Evolutionary conservation across 345 rosid species (phyloP).

Genomic region (Hirschfeldia incana): DNA sequence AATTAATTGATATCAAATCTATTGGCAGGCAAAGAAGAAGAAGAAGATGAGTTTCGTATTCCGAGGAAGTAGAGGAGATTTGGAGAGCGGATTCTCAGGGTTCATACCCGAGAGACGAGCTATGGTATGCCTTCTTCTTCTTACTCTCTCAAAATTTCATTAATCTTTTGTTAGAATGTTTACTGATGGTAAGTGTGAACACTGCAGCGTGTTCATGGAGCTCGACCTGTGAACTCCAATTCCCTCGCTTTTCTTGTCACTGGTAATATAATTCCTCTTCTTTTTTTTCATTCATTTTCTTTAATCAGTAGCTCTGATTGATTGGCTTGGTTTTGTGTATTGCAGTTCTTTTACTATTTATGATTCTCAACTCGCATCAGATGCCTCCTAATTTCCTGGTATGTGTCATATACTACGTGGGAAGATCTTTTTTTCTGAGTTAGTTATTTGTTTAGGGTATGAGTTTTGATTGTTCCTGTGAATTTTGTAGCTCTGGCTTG

Average conservation of each 20-base stretch:
- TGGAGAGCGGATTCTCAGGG: constrained; percentile 72
- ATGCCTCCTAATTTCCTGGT: constrained; percentile 95
- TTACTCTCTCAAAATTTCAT: background rate
- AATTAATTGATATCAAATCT: background rate
- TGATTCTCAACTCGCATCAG: constrained; percentile 93
- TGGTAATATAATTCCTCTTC: constrained; percentile 46
- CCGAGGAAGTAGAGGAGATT: constrained; percentile 79
- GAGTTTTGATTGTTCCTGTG: constrained; percentile 3
- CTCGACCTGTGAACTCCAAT: constrained; percentile 79
- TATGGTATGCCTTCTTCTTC: constrained; percentile 47
- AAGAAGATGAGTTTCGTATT: constrained; percentile 82
- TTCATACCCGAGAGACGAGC: constrained; percentile 71
- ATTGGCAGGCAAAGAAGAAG: constrained; percentile 20
- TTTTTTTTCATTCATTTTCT: background rate
- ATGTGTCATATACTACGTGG: constrained; percentile 11
- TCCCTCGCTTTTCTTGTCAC: constrained; percentile 92
- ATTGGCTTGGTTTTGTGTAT: constrained; percentile 13
- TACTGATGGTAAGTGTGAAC: constrained; percentile 16
- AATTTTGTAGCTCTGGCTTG: constrained; percentile 83
- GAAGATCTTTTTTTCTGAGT: background rate
- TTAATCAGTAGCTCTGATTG: background rate
- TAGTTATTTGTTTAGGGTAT: constrained; percentile 8
- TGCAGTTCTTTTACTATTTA: constrained; percentile 85
- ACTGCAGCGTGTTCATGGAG: constrained; percentile 77
- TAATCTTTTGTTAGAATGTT: background rate